Conservation (phyloP, 164 flowering plant genomes). For the Euptelea pleiosperma region DNA sequence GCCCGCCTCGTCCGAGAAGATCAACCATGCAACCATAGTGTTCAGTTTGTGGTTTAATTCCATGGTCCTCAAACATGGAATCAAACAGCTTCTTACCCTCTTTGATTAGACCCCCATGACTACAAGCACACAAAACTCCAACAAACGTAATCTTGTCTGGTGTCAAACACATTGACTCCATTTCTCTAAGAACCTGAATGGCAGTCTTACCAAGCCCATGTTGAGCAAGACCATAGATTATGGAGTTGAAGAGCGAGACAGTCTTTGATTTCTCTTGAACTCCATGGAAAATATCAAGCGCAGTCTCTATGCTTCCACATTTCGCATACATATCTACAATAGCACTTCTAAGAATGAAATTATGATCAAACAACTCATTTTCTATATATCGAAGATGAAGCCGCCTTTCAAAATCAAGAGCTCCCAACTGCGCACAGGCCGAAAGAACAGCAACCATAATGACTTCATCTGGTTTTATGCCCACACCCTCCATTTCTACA, state of each 20-base stretch:
- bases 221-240: constrained; percentile 32
- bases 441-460: constrained; percentile 29
- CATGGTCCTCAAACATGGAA: constrained; percentile 22
- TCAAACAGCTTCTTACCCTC: constrained; percentile 28
- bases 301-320: constrained; percentile 30
- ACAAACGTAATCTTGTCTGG: constrained; percentile 28
- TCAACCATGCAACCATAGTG: constrained; percentile 41
- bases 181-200: constrained; percentile 18
- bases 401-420: constrained; percentile 23
- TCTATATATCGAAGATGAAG: constrained; percentile 24
- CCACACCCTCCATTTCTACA: constrained; percentile 26
- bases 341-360: constrained; percentile 21
- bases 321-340: constrained; percentile 31
- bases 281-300: constrained; percentile 22
- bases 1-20: constrained; percentile 36
- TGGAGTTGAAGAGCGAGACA: constrained; percentile 26
- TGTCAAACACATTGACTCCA: constrained; percentile 23
- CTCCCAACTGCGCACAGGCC: constrained; percentile 30
- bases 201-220: constrained; percentile 32
- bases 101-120: constrained; percentile 30
- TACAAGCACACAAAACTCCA: constrained; percentile 29
- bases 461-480: constrained; percentile 30
- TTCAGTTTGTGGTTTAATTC: constrained; percentile 26
- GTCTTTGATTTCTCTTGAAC: constrained; percentile 17
- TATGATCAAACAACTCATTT: constrained; percentile 8